A percentile compares a stretch with the other conserved stretches of the same genome.
Evolutionary conservation across 352 stramenopile genomes (phyloP).

Genomic region (Pythium vanterpoolii): DNA sequence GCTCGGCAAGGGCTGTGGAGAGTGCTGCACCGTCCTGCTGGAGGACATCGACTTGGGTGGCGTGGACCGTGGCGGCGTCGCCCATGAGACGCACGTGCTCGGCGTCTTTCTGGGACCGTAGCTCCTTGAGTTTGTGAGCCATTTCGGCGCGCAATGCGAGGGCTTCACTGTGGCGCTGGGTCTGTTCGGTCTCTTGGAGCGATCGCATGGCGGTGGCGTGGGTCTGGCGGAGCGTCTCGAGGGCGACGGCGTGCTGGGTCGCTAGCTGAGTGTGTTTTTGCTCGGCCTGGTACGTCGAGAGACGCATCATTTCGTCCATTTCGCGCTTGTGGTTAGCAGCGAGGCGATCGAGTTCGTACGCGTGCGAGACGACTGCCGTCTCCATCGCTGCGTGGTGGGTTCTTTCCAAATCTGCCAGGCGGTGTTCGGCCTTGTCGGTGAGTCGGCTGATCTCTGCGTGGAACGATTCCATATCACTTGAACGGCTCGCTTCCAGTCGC

Average conservation of each 20-base stretch:
- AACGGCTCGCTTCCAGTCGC: not conserved
- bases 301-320: slow-evolving; percentile 19
- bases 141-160: slow-evolving; percentile 32
- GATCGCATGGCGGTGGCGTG: slow-evolving; percentile 27
- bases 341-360: slow-evolving; percentile 1
- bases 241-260: slow-evolving; percentile 15
- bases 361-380: not conserved
- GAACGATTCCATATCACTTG: slow-evolving; percentile 2
- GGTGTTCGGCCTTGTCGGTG: not conserved
- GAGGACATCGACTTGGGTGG: slow-evolving; percentile 27
- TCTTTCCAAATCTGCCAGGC: not conserved
- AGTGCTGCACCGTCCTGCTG: slow-evolving; percentile 24
- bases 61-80: slow-evolving; percentile 27
- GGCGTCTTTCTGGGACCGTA: slow-evolving; percentile 37
- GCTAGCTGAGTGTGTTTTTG: slow-evolving; percentile 1
- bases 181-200: slow-evolving; percentile 25
- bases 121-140: slow-evolving; percentile 27
- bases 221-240: slow-evolving; percentile 15
- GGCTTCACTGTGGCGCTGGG: slow-evolving; percentile 29
- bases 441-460: not conserved
- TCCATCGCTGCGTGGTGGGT: slow-evolving; percentile 3
- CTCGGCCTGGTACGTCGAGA: not conserved
- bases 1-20: slow-evolving; percentile 26
- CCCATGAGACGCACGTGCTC: slow-evolving; percentile 30
- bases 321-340: slow-evolving; percentile 13